Evolutionary conservation across 2,329 filamentous ascomycete species (phyloP), one percentile per base, ranked within the genome.

Genomic region (Colletotrichum cordylinicola): DNA sequence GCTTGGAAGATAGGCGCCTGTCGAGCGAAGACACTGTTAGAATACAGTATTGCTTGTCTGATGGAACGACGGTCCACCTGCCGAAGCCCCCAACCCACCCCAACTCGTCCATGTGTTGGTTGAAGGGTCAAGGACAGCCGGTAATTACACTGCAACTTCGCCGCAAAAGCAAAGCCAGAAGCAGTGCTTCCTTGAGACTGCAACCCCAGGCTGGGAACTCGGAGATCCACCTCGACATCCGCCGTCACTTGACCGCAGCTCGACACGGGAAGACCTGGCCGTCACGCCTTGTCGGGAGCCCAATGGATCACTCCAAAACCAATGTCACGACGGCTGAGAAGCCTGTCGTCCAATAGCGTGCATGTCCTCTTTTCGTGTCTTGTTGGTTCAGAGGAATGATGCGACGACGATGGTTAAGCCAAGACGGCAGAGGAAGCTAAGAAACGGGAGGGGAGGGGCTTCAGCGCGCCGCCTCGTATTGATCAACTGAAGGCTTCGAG

Each of bases 61-160:
- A 29, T 76, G 74, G 71, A 75, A 76, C 24, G 18, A 61, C 74
- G 74, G 66, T 62, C 74, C 71, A 74, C 48, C 48, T 62, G 37
- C 74, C 61, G 66, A 75, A 66, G 52, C 37, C 66, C 39, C 60
- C 48, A 67, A 62, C 43, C n/a, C 29, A 16, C 15, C 24, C 31
- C 37, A 12, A 29, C 21, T 52, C n/a, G 24, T 39, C 37, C 6
- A 15, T 27, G 8, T 35, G 55, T 70, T 74, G 56, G 39, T 56
- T 18, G 31, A 65, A 31, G 24, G n/a, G 18, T 24, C 39, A 31
- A 21, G 15, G 55, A 33, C 16, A 29, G 33, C 12, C 13, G 33
- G n/a, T 16, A 29, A 18, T 29, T 8, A 61, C 6, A 9, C 35
- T 15, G 4, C 29, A 29, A 9, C 9, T 37, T 60, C 21, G 35